Percentiles rank a stretch among this genome's conserved stretches.
These are phyloP conservation scores for Parasitella parasitica DNA, from an alignment of 371 early-diverging fungal genomes.

Conservation along the genomic window DNA sequence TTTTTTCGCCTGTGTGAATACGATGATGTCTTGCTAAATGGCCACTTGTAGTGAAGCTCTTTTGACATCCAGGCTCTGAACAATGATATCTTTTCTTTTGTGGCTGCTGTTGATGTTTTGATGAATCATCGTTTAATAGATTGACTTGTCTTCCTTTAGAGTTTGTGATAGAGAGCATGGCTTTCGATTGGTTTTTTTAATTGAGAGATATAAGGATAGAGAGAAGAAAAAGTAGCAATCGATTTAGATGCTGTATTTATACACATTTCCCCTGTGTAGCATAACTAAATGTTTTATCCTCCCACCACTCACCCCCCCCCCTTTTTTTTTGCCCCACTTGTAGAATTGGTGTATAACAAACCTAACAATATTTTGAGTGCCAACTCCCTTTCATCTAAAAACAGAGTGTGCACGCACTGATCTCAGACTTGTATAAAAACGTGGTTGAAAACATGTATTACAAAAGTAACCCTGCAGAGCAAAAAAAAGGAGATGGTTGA, in stretches of 20 bases:
- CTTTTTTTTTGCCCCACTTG: conserved; percentile 2
- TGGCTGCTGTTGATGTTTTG: not conserved
- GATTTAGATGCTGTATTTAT: not conserved
- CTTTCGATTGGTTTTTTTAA: conserved; percentile 30
- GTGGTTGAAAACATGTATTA: conserved; percentile 3
- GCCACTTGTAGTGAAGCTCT: conserved; percentile 69
- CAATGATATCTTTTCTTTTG: conserved; percentile 53
- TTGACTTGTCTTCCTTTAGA: conserved; percentile 44
- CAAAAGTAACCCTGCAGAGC: conserved; percentile 8
- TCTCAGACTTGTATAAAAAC: conserved; percentile 7
- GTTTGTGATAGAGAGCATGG: conserved; percentile 27
- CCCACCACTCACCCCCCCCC: not conserved
- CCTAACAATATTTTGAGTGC: not conserved
- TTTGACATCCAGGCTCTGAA: conserved; percentile 52
- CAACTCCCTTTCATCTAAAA: not conserved
- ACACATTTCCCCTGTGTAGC: conserved; percentile 5
- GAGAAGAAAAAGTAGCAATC: not conserved
- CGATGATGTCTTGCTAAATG: conserved; percentile 87
- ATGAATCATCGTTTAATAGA: conserved; percentile 33
- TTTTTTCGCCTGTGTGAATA: conserved; percentile 91
- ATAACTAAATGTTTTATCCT: conserved; percentile 2
- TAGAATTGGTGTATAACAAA: not conserved
- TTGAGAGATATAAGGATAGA: conserved; percentile 1
- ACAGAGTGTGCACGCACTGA: conserved; percentile 7
- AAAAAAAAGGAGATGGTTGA: not conserved